Conservation (phyloP, 768 basidiomycete genomes). For the Pholiota molesta region DNA sequence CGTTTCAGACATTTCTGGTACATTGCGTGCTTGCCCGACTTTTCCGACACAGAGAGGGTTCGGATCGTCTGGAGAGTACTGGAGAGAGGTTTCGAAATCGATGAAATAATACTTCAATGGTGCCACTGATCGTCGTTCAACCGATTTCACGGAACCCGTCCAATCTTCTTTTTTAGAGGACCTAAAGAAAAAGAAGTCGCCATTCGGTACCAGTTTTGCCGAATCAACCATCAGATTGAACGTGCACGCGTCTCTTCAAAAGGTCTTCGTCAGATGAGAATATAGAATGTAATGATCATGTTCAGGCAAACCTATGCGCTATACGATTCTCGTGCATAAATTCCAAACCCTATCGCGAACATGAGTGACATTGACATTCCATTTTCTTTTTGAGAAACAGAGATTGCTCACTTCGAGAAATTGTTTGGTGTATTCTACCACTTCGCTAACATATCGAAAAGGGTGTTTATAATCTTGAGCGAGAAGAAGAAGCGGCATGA, state of each 20-base stretch:
- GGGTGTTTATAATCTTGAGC: background rate
- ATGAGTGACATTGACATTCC: background rate
- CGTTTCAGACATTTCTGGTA: slow-evolving; percentile 27
- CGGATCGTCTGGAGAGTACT: slow-evolving; percentile 2
- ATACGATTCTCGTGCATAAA: slow-evolving; percentile 14
- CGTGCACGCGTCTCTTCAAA: slow-evolving; percentile 14
- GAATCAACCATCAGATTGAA: slow-evolving; percentile 22
- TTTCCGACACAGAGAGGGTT: slow-evolving; percentile 9
- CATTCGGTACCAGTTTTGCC: slow-evolving; percentile 11
- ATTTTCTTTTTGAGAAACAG: too few species aligned
- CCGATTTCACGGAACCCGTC: background rate
- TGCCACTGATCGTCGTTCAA: slow-evolving; percentile 19
- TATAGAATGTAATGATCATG: too few species aligned
- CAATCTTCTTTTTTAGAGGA: background rate
- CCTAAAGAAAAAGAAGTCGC: slow-evolving; percentile 6
- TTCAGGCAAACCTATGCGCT: slow-evolving; percentile 5
- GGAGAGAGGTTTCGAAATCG: slow-evolving; percentile 26
- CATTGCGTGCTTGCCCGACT: slow-evolving; percentile 24
- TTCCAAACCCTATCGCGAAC: slow-evolving; percentile 6
- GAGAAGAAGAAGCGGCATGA: slow-evolving; percentile 1
- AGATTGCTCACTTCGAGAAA: slow-evolving; percentile 1
- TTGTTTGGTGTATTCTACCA: background rate
- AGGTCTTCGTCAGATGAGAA: background rate
- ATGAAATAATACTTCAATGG: slow-evolving; percentile 31
- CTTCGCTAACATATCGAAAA: background rate